phyloP scores from a whole-genome alignment of 2,329 filamentous ascomycete genomes.

The Pyrenochaeta sp. region DNA sequence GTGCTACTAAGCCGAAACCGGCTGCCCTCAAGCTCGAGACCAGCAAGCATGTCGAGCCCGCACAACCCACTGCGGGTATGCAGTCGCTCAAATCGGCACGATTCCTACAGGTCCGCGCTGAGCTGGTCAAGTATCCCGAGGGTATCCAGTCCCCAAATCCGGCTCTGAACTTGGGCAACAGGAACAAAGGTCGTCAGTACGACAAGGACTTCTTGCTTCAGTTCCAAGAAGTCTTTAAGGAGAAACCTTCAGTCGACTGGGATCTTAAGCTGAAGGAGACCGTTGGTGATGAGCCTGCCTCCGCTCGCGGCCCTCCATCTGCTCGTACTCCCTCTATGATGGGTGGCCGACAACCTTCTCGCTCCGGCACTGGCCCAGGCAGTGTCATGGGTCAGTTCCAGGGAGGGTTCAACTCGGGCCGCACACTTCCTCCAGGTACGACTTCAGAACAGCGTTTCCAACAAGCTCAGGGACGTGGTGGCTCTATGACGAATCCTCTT shows the following conservation, averaged over 20 bases:
- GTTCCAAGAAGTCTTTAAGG: slow-evolving; percentile 94
- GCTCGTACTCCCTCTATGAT: slow-evolving; percentile 64
- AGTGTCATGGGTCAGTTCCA: slow-evolving; percentile 75
- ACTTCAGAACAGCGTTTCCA: slow-evolving; percentile 78
- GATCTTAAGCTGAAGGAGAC: slow-evolving; percentile 85
- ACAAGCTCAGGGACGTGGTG: slow-evolving; percentile 34
- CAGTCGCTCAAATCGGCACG: slow-evolving; percentile 92
- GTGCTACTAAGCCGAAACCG: slow-evolving; percentile 78
- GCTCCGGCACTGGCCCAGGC: slow-evolving; percentile 33
- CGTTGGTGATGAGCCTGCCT: slow-evolving; percentile 78
- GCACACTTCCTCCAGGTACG: slow-evolving; percentile 76
- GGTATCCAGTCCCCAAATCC: slow-evolving; percentile 91
- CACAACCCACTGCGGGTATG: slow-evolving; percentile 91
- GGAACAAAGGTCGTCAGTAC: slow-evolving; percentile 88
- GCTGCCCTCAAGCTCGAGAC: slow-evolving; percentile 88
- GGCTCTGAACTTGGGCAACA: slow-evolving; percentile 84
- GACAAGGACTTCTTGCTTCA: slow-evolving; percentile 95
- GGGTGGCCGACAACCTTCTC: slow-evolving; percentile 59
- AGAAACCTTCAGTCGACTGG: slow-evolving; percentile 95
- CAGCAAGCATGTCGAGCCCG: slow-evolving; percentile 85
- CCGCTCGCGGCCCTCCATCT: slow-evolving; percentile 68
- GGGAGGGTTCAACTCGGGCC: slow-evolving; percentile 53
- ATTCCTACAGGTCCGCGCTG: slow-evolving; percentile 81
- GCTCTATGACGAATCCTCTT: slow-evolving; percentile 61
- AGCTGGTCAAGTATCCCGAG: slow-evolving; percentile 77